Percentiles rank a stretch among this genome's conserved stretches.
Evolutionary conservation across 257 asterid species (phyloP).

Genomic region (Solanum pinnatisectum): DNA sequence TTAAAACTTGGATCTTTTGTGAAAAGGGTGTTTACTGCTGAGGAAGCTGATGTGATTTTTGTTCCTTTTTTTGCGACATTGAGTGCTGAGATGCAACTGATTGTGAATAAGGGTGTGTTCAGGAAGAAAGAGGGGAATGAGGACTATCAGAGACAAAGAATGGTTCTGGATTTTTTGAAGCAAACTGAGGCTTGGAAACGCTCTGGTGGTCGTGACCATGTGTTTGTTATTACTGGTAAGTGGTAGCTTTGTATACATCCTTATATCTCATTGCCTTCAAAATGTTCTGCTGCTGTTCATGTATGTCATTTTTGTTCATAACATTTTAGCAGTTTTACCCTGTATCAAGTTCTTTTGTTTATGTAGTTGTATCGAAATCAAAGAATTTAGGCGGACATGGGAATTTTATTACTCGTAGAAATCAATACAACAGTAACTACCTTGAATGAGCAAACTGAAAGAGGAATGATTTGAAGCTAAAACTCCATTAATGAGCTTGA

Average conservation of each 20-base stretch:
- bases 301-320: background rate
- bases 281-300: background rate
- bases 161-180: constrained; percentile 60
- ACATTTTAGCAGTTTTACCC: background rate
- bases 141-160: constrained; percentile 75
- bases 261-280: background rate
- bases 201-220: constrained; percentile 94
- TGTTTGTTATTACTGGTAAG: constrained; percentile 84
- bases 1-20: constrained; percentile 49
- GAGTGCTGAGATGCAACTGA: constrained; percentile 88
- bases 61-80: constrained; percentile 89
- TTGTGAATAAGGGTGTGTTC: constrained; percentile 60
- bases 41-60: constrained; percentile 78
- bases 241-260: background rate
- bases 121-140: constrained; percentile 83
- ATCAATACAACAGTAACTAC: background rate
- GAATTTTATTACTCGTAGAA: background rate
- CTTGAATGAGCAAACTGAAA: background rate
- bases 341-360: background rate
- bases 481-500: background rate
- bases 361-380: background rate
- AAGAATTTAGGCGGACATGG: background rate
- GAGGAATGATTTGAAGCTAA: background rate
- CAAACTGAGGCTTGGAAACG: constrained; percentile 68
- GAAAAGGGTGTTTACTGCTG: constrained; percentile 41